These are phyloP conservation scores for Hortiboletus campestris DNA, from an alignment of 768 basidiomycete species.

Conservation along the genomic window DNA sequence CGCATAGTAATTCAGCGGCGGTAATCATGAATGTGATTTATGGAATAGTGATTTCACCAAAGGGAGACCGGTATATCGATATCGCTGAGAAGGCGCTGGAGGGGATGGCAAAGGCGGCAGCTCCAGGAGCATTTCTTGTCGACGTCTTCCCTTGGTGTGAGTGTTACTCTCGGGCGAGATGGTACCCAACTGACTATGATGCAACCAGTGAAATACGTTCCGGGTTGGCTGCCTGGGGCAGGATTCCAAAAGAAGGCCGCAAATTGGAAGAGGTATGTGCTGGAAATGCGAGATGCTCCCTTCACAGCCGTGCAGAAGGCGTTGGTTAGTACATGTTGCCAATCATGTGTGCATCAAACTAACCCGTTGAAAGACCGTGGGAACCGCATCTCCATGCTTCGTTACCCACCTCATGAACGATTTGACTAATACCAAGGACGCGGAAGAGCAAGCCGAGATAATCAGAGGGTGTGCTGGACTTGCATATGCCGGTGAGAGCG, in stretches of 20 bases:
- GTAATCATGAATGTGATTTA: slow-evolving; percentile 55
- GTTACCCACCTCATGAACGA: slow-evolving; percentile 29
- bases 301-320: slow-evolving; percentile 37
- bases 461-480: slow-evolving; percentile 45
- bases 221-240: slow-evolving; percentile 52
- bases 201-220: slow-evolving; percentile 48
- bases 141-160: slow-evolving; percentile 45
- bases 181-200: background rate
- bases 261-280: slow-evolving; percentile 47
- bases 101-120: slow-evolving; percentile 48
- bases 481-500: slow-evolving; percentile 42
- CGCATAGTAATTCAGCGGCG: slow-evolving; percentile 45
- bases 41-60: slow-evolving; percentile 44
- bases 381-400: slow-evolving; percentile 33
- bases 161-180: slow-evolving; percentile 1
- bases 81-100: slow-evolving; percentile 52
- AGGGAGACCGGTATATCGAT: slow-evolving; percentile 46
- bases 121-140: slow-evolving; percentile 54
- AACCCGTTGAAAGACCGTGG: slow-evolving; percentile 14
- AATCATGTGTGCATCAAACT: background rate
- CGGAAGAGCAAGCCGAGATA: slow-evolving; percentile 29
- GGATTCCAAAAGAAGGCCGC: slow-evolving; percentile 49
- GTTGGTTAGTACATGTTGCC: slow-evolving; percentile 33
- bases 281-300: slow-evolving; percentile 49
- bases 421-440: slow-evolving; percentile 8